Evolutionary conservation across 1,284 basidiomycete species (phyloP).

Genomic region (Ganoderma sinense): DNA sequence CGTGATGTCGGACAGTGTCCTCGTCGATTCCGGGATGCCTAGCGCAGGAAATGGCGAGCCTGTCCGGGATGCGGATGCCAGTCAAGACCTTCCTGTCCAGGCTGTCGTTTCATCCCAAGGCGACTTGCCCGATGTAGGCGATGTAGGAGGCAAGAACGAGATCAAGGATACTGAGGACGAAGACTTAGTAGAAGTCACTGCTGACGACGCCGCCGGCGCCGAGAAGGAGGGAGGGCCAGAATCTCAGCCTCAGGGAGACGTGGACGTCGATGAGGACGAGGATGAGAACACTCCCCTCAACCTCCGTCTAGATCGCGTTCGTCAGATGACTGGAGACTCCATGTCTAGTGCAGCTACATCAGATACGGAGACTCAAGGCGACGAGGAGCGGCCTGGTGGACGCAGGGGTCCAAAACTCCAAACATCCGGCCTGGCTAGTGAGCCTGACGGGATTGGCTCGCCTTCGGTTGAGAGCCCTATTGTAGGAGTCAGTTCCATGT

Average conservation of each 20-base stretch:
- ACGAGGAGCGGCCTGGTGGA: background rate
- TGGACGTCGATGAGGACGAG: background rate
- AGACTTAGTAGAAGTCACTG: background rate
- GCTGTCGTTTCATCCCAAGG: background rate
- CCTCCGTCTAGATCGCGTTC: background rate
- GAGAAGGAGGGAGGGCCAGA: background rate
- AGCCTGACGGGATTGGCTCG: background rate
- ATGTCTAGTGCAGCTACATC: background rate
- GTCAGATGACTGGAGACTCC: background rate
- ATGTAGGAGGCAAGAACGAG: background rate
- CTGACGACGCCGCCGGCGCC: background rate
- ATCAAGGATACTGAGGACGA: background rate
- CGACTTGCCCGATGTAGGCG: too few relatives aligned
- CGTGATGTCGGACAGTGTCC: background rate
- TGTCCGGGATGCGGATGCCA: background rate
- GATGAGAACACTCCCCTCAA: background rate
- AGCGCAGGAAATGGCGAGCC: conserved; percentile 1
- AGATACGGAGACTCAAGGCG: background rate
- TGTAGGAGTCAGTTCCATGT: conserved; percentile 8
- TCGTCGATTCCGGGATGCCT: background rate
- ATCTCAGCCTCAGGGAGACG: background rate
- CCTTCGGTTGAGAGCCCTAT: background rate
- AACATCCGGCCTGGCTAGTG: background rate
- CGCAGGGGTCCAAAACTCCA: background rate
- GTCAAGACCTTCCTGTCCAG: background rate